Conservation (phyloP, 441 rosid species). For the Corymbia citriodora region DNA sequence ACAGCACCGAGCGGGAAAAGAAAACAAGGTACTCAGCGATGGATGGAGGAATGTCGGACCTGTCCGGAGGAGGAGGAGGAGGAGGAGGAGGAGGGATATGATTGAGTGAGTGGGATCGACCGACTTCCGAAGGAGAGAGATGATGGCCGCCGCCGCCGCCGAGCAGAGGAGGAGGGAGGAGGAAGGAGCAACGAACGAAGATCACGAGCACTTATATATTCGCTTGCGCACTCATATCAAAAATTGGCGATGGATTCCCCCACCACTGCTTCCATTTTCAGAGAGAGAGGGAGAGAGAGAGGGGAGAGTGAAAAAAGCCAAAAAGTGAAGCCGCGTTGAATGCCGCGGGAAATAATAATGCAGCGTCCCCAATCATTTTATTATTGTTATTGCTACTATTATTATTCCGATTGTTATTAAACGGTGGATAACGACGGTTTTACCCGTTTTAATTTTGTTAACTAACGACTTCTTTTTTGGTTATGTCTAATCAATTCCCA, state of each 20-base stretch:
- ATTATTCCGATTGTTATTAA: neutral
- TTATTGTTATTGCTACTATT: neutral
- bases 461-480: neutral
- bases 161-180: neutral
- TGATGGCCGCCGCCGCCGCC: neutral
- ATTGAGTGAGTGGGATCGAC: neutral
- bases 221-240: neutral
- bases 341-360: constrained; percentile 43
- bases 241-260: neutral
- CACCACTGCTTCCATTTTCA: neutral
- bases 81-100: neutral
- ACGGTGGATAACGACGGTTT: neutral
- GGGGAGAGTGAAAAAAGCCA: constrained; percentile 15
- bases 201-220: neutral
- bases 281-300: neutral
- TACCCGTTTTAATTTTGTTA: neutral
- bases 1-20: neutral
- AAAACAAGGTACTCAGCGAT: neutral
- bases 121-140: neutral
- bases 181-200: neutral
- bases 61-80: neutral
- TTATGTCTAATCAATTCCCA: neutral
- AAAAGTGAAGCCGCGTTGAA: constrained; percentile 49
- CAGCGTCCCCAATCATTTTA: neutral
- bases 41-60: neutral